Percentiles rank a stretch among this genome's conserved stretches.
These are phyloP conservation scores for Fusarium setosum DNA, from an alignment of 2,329 filamentous ascomycete species.

Conservation along the genomic window DNA sequence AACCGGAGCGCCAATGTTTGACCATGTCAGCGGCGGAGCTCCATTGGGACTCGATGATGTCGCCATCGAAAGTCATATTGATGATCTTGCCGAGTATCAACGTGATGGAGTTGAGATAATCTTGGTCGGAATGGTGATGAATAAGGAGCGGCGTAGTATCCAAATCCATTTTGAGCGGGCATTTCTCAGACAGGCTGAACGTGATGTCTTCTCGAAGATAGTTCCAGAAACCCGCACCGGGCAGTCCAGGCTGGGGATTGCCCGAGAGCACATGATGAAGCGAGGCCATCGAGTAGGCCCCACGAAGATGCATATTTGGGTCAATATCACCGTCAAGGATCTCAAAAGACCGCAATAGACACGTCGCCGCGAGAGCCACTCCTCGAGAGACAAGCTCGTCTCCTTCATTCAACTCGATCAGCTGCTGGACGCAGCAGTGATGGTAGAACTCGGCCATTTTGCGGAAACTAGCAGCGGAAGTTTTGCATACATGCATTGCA, in stretches of 20 bases:
- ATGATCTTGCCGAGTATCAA: conserved; percentile 57
- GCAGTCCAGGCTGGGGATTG: conserved; percentile 42
- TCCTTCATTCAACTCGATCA: conserved; percentile 51
- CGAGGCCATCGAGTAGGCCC: conserved; percentile 57
- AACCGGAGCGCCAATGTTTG: conserved; percentile 43
- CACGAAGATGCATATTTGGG: conserved; percentile 58
- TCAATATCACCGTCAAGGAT: conserved; percentile 56
- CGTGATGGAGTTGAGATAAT: conserved; percentile 53
- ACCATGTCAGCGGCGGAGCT: conserved; percentile 35
- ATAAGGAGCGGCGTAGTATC: conserved; percentile 28
- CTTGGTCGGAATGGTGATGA: conserved; percentile 32
- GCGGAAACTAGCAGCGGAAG: conserved; percentile 39
- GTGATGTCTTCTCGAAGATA: conserved; percentile 65
- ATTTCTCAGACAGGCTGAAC: conserved; percentile 58
- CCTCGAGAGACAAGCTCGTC: conserved; percentile 48
- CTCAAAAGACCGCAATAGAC: conserved; percentile 60
- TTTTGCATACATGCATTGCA: conserved; percentile 53
- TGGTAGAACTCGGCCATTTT: conserved; percentile 54
- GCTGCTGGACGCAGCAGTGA: conserved; percentile 49
- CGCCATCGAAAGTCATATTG: conserved; percentile 49
- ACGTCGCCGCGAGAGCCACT: conserved; percentile 58
- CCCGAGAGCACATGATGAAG: conserved; percentile 38
- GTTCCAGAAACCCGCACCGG: conserved; percentile 61
- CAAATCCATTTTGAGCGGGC: conserved; percentile 55
- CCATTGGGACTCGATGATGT: conserved; percentile 32